Evolutionary conservation across 2,329 filamentous ascomycete species (phyloP), one percentile per base, ranked within the genome.

Genomic region (Exophiala oligosperma): DNA sequence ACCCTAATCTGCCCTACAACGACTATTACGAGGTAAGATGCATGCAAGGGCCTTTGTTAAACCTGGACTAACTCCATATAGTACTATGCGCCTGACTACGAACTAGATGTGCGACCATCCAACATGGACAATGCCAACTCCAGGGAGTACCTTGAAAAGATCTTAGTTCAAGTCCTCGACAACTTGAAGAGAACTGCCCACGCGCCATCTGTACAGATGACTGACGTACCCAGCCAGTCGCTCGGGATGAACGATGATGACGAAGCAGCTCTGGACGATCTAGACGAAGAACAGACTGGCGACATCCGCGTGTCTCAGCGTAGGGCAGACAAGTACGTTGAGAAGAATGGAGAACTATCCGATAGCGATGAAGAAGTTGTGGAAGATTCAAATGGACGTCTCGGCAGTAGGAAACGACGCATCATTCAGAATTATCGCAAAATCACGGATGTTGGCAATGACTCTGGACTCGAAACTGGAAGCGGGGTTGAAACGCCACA

Each of bases 281-380:
- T 90, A 1, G 92, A 97, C 63, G 90, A 91, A 53, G 92, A 97
- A 64, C 84, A 90, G 66, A 92, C 94, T 71, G 88, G 90, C 66
- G 93, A 97, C 70, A 84, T 84, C 55, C 88, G 93, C 26, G 86
- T 88, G 74, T 95, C 91, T 0, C 84, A 94, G 72, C 87, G 90
- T 37, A 84, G 87, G 63, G 92, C 90, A 80, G 93, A 97, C 63
- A 87, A 92, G 72, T 86, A 84, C 49, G 82, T 91, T 26, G 83
- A 86, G 53, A 85, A 90, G 57, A 85, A 90, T 6, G 90, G 89
- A 66, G 93, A 97, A 70, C 84, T 92, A 44, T 90, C 92, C 59
- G 90, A 94, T 44, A 95, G 90, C 63, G 92, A 96, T 60, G 91
- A 96, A 59, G 93, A 97, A 67, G 91, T 96, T 9, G 84, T 91